Conservation (phyloP, 345 rosid genomes). For the Citrus inodora region DNA sequence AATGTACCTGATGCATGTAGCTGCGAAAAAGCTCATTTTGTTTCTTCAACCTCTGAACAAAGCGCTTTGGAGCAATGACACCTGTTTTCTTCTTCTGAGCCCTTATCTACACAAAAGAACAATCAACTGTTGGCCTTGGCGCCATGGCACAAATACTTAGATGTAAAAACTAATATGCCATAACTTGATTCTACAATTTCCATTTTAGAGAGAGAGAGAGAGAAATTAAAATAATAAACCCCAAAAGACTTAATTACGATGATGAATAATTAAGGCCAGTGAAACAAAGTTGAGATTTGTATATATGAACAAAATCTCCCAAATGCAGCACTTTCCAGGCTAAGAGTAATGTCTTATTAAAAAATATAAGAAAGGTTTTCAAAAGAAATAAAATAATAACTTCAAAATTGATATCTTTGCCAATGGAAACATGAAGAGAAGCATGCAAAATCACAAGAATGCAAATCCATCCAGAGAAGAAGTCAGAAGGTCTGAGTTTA, state of each 20-base stretch:
- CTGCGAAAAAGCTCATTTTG: conserved; percentile 99
- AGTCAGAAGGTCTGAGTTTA: background rate
- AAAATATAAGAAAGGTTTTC: no score
- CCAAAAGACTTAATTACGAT: background rate
- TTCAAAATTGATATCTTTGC: background rate
- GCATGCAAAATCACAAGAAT: background rate
- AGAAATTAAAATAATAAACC: background rate
- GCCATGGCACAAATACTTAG: background rate
- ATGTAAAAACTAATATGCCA: background rate
- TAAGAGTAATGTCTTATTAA: background rate
- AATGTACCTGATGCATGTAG: conserved; percentile 96
- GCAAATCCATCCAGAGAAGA: background rate
- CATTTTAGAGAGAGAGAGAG: background rate
- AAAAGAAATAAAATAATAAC: background rate
- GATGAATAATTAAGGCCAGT: background rate
- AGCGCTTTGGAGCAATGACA: conserved; percentile 96
- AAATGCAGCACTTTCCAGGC: background rate
- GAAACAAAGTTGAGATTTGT: background rate
- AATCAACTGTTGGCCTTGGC: background rate
- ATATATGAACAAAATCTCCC: background rate
- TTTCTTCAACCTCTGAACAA: conserved; percentile 96
- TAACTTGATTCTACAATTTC: background rate
- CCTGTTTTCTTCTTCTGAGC: conserved; percentile 99
- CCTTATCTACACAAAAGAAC: conserved; percentile 62
- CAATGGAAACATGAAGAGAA: background rate